Evolutionary conservation across 2,329 filamentous ascomycete species (phyloP).

Genomic region (Coniella vitis): DNA sequence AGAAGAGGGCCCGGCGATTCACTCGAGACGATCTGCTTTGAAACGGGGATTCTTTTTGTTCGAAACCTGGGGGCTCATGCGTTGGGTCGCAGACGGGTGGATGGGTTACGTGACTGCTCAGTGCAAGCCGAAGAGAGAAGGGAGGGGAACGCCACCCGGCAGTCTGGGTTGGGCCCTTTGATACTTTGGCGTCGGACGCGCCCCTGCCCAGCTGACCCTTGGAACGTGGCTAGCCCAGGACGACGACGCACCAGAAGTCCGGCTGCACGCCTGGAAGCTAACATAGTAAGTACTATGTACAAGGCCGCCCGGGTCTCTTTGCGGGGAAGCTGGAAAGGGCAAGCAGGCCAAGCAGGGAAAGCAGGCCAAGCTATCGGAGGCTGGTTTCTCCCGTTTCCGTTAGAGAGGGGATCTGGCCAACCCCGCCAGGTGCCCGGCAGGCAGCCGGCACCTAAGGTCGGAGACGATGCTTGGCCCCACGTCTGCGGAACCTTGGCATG

Average conservation of each 20-base stretch:
- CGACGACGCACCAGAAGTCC: too few relatives aligned
- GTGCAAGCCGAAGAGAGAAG: neutral
- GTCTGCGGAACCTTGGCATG: constrained; percentile 7
- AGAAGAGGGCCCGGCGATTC: too few relatives aligned
- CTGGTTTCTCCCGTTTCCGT: constrained; percentile 3
- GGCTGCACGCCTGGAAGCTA: neutral
- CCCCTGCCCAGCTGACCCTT: neutral
- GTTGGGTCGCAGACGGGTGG: neutral
- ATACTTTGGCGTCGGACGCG: neutral
- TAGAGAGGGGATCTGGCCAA: neutral
- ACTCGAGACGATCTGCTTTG: neutral
- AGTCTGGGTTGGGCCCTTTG: neutral
- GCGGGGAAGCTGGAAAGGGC: neutral
- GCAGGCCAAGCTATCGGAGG: neutral
- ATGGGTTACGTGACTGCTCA: neutral
- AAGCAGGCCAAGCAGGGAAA: neutral
- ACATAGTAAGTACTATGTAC: too few relatives aligned
- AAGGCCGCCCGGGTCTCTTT: too few relatives aligned
- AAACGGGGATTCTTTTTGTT: neutral
- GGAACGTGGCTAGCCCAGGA: neutral
- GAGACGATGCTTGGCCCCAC: too few relatives aligned
- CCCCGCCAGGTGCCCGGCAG: neutral
- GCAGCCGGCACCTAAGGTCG: too few relatives aligned
- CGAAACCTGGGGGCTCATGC: neutral
- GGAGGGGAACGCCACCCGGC: neutral